Evolutionary conservation across 345 rosid species (phyloP), one percentile per base, ranked within the genome.

Genomic region (Hypericum perforatum): DNA sequence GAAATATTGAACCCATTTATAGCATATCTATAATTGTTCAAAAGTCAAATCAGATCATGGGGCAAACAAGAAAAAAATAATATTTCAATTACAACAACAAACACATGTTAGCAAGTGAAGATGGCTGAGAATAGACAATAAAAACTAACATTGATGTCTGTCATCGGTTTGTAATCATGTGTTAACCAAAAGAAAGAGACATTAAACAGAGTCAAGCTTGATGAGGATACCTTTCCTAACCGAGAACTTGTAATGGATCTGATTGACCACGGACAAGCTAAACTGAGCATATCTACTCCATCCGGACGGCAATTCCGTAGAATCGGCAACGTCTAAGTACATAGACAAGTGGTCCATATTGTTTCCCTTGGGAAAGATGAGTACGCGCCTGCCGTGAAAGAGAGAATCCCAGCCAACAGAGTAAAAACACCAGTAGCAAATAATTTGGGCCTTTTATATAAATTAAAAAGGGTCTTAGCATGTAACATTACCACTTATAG

Each of bases 341-440:
- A 70, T 49, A 2, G 71, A 62, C 55, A 65, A 54, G 41, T 37
- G 6, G 3, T 65, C 67, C 16, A 11, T 45, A 5, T 32, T 54
- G 56, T 58, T 65, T 49, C 71, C 71, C 49, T 62, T 70, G 8
- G 75, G 71, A 40, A 32, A 65, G 15, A 65, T 10, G 50, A 42
- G 32, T 38, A 56, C 12, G 0, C 56, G 68, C 68, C 61, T 56
- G 39, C 15, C 29, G 39, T 11, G 15, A 11, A 52, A 22, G 6
- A 45, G 37, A 9, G 39, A 43, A 37, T 9, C 16, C 16, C 7
- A 6, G 37, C 7, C 44, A 16, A 6, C 15, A 43, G 7, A 38
- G 9, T 7, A 45, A 43, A 15, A 8, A 6, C 11, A 12, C 13
- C 14, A 43, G n/a, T 1, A 10, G 7, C 22, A 46, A 13, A 16